These are phyloP conservation scores for Verticillium alfalfae DNA, from an alignment of 2,329 filamentous ascomycete genomes.

Conservation along the genomic window DNA sequence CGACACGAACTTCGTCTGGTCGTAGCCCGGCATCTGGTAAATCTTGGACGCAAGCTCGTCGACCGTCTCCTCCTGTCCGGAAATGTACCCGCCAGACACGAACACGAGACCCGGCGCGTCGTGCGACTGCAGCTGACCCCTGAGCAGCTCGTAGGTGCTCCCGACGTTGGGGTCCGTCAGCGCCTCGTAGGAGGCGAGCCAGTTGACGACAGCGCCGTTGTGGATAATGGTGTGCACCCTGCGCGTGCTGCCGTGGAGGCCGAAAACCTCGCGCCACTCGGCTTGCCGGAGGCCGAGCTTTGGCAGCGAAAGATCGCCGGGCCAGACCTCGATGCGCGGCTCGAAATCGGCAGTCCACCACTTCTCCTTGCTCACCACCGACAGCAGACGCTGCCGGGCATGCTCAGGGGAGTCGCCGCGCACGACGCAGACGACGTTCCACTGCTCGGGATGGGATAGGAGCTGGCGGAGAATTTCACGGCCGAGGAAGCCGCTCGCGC, in stretches of 20 bases:
- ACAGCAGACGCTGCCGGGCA: constrained; percentile 8
- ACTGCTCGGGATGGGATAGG: background rate
- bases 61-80: constrained; percentile 1
- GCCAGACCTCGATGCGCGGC: constrained; percentile 6
- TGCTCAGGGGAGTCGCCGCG: constrained; percentile 5
- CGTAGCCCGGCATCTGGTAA: constrained; percentile 8
- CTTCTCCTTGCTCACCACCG: constrained; percentile 4
- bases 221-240: constrained; percentile 1
- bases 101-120: background rate
- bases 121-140: background rate
- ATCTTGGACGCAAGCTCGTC: constrained; percentile 1
- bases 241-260: background rate
- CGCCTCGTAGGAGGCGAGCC: constrained; percentile 5
- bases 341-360: constrained; percentile 11
- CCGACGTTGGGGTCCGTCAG: constrained; percentile 3
- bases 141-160: constrained; percentile 4
- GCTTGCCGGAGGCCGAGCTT: constrained; percentile 1
- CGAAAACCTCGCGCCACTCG: constrained; percentile 1
- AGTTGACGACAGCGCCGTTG: constrained; percentile 9
- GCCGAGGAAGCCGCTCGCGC: constrained; percentile 10
- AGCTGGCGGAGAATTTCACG: constrained; percentile 9
- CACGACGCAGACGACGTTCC: constrained; percentile 5
- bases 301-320: constrained; percentile 3
- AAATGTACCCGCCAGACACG: constrained; percentile 6
- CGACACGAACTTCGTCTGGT: constrained; percentile 16